Evolutionary conservation across 2,329 filamentous ascomycete genomes (phyloP).

Genomic region (Penicillium sp.): DNA sequence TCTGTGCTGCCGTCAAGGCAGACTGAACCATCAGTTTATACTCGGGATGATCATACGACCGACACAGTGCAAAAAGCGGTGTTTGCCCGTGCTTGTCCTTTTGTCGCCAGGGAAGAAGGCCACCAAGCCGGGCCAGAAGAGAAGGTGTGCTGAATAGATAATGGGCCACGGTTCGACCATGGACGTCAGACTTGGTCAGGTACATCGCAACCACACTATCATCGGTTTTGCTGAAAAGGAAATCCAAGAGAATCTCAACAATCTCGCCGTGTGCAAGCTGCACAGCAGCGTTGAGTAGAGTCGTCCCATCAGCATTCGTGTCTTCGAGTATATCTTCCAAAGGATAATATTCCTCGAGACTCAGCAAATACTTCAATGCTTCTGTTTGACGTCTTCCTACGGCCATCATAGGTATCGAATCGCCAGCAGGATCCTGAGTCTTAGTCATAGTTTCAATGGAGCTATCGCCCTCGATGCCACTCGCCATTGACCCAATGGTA

Average conservation of each 20-base stretch:
- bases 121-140: slow-evolving; percentile 74
- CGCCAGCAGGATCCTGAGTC: slow-evolving; percentile 65
- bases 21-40: slow-evolving; percentile 86
- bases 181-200: slow-evolving; percentile 72
- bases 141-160: slow-evolving; percentile 90
- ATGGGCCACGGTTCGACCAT: slow-evolving; percentile 88
- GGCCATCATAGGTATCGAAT: slow-evolving; percentile 87
- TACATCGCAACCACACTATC: slow-evolving; percentile 65
- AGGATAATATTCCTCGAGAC: slow-evolving; percentile 74
- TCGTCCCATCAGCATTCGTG: slow-evolving; percentile 85
- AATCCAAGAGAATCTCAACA: slow-evolving; percentile 73
- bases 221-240: slow-evolving; percentile 60
- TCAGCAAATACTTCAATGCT: slow-evolving; percentile 76
- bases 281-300: slow-evolving; percentile 83
- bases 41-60: slow-evolving; percentile 88
- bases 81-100: slow-evolving; percentile 97
- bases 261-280: slow-evolving; percentile 76
- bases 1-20: slow-evolving; percentile 72
- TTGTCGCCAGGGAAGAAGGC: slow-evolving; percentile 80
- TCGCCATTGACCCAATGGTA: slow-evolving; percentile 72
- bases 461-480: slow-evolving; percentile 78
- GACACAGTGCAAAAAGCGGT: slow-evolving; percentile 90
- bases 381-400: slow-evolving; percentile 70
- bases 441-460: slow-evolving; percentile 68
- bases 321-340: slow-evolving; percentile 73